These are phyloP conservation scores for Globisporangium acanthophoron DNA, from an alignment of 352 stramenopile genomes.

Conservation along the genomic window DNA sequence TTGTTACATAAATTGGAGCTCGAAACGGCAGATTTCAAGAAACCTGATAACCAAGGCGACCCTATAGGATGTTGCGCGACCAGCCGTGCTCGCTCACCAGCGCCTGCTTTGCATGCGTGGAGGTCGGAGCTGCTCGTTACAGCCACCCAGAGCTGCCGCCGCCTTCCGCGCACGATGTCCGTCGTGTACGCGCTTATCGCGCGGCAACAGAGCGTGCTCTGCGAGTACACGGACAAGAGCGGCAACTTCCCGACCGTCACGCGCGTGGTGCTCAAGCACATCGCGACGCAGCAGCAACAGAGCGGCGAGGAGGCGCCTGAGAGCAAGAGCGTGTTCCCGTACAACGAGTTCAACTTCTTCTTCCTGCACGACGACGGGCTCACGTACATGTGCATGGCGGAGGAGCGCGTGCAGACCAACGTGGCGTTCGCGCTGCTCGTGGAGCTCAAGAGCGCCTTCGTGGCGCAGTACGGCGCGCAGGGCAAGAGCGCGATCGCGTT, in stretches of 20 bases:
- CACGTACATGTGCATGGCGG: constrained; percentile 83
- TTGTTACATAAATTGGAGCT: no score
- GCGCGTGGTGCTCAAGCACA: constrained; percentile 64
- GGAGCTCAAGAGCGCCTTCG: constrained; percentile 61
- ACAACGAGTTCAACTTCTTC: constrained; percentile 82
- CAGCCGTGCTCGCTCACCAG: no score
- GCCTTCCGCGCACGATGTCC: constrained; percentile 37
- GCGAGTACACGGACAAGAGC: constrained; percentile 67
- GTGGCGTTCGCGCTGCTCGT: constrained; percentile 70
- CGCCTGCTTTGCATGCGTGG: not conserved
- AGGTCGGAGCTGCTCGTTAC: not conserved
- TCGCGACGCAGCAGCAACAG: constrained; percentile 47
- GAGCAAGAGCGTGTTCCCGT: constrained; percentile 61
- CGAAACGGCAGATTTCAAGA: no score
- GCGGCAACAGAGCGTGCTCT: constrained; percentile 68
- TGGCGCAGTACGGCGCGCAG: constrained; percentile 56
- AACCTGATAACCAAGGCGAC: not conserved
- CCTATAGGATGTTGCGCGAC: not conserved
- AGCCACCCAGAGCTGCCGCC: not conserved
- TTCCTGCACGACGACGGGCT: constrained; percentile 67
- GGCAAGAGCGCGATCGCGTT: constrained; percentile 67
- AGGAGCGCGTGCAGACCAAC: constrained; percentile 68
- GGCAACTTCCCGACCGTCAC: constrained; percentile 78
- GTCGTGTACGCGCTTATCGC: constrained; percentile 73
- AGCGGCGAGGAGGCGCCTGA: constrained; percentile 17